Conservation (phyloP, 495 filamentous ascomycete species). For the Melanomma pulvis-pyrius region DNA sequence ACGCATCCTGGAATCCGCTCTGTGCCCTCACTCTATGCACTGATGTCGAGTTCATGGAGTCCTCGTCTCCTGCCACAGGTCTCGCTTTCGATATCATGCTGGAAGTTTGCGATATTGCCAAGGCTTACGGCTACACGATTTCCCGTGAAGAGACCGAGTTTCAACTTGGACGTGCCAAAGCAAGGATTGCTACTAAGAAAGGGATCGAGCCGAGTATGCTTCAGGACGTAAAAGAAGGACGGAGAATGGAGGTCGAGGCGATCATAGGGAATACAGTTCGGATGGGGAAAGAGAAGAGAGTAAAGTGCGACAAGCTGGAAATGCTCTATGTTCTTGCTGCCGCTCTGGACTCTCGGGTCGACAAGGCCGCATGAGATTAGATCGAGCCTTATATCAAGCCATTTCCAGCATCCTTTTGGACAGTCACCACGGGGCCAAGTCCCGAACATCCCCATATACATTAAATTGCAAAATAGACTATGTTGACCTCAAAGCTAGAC, state of each 20-base stretch:
- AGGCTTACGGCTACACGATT: conserved; percentile 48
- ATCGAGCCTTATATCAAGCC: neutral
- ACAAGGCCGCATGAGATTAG: neutral
- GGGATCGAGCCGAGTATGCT: conserved; percentile 56
- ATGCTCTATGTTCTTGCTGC: conserved; percentile 40
- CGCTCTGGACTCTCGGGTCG: conserved; percentile 36
- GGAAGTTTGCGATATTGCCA: conserved; percentile 54
- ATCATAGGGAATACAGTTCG: conserved; percentile 57
- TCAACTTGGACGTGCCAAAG: conserved; percentile 46
- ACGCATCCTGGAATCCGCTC: conserved; percentile 57
- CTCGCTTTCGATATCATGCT: conserved; percentile 53
- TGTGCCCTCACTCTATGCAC: conserved; percentile 53
- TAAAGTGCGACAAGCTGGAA: conserved; percentile 51
- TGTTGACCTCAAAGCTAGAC: neutral
- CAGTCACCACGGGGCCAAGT: neutral
- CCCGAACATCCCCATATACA: neutral
- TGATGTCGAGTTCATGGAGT: conserved; percentile 51
- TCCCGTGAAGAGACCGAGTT: conserved; percentile 44
- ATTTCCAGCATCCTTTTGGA: neutral
- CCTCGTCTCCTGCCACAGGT: conserved; percentile 42
- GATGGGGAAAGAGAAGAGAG: conserved; percentile 48
- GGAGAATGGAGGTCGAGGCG: conserved; percentile 55
- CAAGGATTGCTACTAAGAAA: conserved; percentile 43
- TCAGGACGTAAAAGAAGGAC: conserved; percentile 48
- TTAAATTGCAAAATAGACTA: neutral